Base-by-base conservation (phyloP, 1,139 yeast genomes). In the Zygoascus sp. region DNA sequence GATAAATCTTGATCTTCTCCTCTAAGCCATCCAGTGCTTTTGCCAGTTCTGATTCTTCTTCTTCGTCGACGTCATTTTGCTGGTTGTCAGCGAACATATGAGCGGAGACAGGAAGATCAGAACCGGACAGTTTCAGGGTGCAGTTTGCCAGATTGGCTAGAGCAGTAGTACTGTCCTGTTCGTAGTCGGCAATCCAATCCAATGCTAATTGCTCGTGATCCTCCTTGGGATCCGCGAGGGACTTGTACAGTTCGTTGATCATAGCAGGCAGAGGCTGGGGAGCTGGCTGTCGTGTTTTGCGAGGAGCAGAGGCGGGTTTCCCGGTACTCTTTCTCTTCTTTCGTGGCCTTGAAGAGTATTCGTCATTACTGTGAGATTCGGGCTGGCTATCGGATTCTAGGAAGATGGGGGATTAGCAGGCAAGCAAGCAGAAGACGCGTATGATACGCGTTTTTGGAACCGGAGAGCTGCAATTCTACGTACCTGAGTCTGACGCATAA, bases 171-270 rank as follows among this genome's bases (percentile, higher is more conserved):
- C 73, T 63, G 35, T 72, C 69, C 11, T 61, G 63, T 35, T 65
- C 68, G 54, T 76, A 79, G 25, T 74, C 75, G 22, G 81, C 83
- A 13, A 87, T 59, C 95, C 95, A 88, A 36, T 78, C 81, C 15
- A 78, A 65, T 0, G 88, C 86, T 8, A 84, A 57, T 5, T 20
- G n/a, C 11, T 21, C 37, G 20, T 40, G 35, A 19, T 30, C 21
- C 6, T 8, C 43, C 19, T 21, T n/a, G 7, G 23, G 16, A 32
- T 40, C 43, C 15, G 20, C 13, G 19, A 40, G 23, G 11, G 37
- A 21, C 21, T 30, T 22, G 25, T 40, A 40, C 7, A 42, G 36
- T 19, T 15, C 11, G 16, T 38, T 32, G 11, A 22, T 19, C 21
- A 36, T 15, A n/a, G 15, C 40, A 8, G 35, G 30, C 36, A 32